Conservation (phyloP, 2,329 filamentous ascomycete genomes). For the Diplodia intermedia region DNA sequence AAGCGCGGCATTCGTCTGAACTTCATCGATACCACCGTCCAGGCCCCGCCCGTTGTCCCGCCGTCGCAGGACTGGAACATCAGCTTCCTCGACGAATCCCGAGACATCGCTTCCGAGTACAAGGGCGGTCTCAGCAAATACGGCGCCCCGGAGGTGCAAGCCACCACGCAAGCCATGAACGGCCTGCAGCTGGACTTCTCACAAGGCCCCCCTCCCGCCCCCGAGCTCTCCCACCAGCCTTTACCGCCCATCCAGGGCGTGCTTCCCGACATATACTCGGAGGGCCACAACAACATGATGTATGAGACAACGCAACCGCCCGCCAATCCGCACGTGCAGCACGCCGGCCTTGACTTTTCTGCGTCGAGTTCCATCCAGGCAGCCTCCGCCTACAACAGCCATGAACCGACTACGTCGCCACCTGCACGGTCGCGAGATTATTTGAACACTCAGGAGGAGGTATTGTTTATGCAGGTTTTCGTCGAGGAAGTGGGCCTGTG, state of each 20-base stretch:
- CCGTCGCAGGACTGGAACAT: constrained; percentile 73
- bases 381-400: constrained; percentile 43
- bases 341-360: constrained; percentile 41
- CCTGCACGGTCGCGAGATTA: constrained; percentile 62
- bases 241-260: constrained; percentile 61
- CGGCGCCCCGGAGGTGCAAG: constrained; percentile 55
- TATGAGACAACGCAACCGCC: constrained; percentile 47
- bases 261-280: constrained; percentile 55
- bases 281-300: constrained; percentile 51
- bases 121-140: constrained; percentile 79
- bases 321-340: constrained; percentile 44
- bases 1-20: constrained; percentile 87
- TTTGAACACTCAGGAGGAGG: constrained; percentile 76
- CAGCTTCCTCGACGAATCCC: constrained; percentile 85
- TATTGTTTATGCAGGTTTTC: constrained; percentile 90
- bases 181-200: constrained; percentile 43
- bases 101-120: constrained; percentile 90
- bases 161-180: constrained; percentile 37
- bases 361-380: constrained; percentile 40
- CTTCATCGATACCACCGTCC: constrained; percentile 84
- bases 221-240: constrained; percentile 53
- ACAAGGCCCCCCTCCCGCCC: constrained; percentile 39
- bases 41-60: constrained; percentile 68
- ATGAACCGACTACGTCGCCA: constrained; percentile 49
- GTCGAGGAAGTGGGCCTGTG: constrained; percentile 88